These are phyloP conservation scores for Lyophyllum shimeji DNA, from an alignment of 768 basidiomycete genomes.

Conservation along the genomic window DNA sequence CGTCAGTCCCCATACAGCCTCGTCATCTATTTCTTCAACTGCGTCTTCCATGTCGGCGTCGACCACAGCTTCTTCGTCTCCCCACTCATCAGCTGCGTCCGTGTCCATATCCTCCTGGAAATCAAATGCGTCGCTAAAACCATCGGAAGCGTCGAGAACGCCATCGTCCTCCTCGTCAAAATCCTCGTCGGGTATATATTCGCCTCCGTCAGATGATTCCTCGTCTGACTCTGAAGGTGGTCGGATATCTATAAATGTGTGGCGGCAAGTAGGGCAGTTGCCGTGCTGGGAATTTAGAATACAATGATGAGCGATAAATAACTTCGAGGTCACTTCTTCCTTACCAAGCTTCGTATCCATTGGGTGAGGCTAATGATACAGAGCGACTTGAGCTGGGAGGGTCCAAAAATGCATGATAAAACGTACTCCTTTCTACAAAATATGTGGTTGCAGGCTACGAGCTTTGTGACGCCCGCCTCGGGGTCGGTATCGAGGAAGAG, in stretches of 20 bases:
- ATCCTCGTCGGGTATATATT: constrained; percentile 56
- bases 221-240: constrained; percentile 54
- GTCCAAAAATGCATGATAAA: background rate
- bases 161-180: constrained; percentile 43
- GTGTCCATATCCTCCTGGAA: constrained; percentile 41
- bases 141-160: constrained; percentile 40
- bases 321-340: constrained; percentile 19
- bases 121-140: constrained; percentile 36
- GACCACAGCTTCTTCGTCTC: constrained; percentile 13
- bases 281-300: constrained; percentile 54
- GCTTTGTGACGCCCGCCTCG: constrained; percentile 51
- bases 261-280: constrained; percentile 68
- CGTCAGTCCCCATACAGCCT: constrained; percentile 39
- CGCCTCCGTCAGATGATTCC: constrained; percentile 67
- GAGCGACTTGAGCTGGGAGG: constrained; percentile 3
- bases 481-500: constrained; percentile 35
- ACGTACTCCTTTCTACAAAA: constrained; percentile 67
- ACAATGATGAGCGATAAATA: background rate
- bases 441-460: constrained; percentile 60
- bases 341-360: constrained; percentile 62
- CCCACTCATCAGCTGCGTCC: constrained; percentile 20
- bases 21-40: constrained; percentile 23
- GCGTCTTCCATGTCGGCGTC: constrained; percentile 21
- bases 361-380: constrained; percentile 49
- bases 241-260: constrained; percentile 54